Percentiles rank a stretch among this genome's conserved stretches.
These are phyloP conservation scores for Blakeslea trispora DNA, from an alignment of 371 early-diverging fungal genomes.

Conservation along the genomic window DNA sequence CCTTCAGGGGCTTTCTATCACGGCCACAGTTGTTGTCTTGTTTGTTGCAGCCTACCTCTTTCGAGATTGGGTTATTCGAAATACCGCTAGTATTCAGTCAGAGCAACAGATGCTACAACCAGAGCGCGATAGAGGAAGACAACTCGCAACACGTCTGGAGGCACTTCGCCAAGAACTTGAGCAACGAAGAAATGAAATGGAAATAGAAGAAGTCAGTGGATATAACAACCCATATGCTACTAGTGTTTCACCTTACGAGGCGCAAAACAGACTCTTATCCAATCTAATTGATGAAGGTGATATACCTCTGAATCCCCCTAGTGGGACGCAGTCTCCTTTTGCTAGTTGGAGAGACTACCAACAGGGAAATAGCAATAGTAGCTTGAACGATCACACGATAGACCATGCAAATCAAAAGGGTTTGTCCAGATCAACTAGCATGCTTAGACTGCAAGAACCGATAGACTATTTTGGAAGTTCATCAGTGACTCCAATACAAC, in stretches of 20 bases:
- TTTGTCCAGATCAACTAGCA: neutral
- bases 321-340: conserved; percentile 27
- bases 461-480: conserved; percentile 8
- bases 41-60: conserved; percentile 75
- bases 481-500: too few species aligned
- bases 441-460: conserved; percentile 4
- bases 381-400: conserved; percentile 56
- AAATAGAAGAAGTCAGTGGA: conserved; percentile 1
- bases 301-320: conserved; percentile 13
- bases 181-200: conserved; percentile 4
- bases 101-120: neutral
- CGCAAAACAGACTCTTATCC: too few species aligned
- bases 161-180: conserved; percentile 18
- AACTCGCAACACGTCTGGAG: conserved; percentile 8
- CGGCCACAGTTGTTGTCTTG: conserved; percentile 67
- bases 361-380: conserved; percentile 10
- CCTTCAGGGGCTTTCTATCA: conserved; percentile 82
- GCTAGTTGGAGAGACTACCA: conserved; percentile 30
- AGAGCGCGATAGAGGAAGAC: neutral
- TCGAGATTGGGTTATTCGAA: conserved; percentile 84
- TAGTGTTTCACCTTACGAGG: too few species aligned
- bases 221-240: conserved; percentile 11
- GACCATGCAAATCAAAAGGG: conserved; percentile 3
- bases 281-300: conserved; percentile 3
- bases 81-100: conserved; percentile 36